Evolutionary conservation across 2,329 filamentous ascomycete species (phyloP).

Genomic region (Gaeumannomyces tritici): DNA sequence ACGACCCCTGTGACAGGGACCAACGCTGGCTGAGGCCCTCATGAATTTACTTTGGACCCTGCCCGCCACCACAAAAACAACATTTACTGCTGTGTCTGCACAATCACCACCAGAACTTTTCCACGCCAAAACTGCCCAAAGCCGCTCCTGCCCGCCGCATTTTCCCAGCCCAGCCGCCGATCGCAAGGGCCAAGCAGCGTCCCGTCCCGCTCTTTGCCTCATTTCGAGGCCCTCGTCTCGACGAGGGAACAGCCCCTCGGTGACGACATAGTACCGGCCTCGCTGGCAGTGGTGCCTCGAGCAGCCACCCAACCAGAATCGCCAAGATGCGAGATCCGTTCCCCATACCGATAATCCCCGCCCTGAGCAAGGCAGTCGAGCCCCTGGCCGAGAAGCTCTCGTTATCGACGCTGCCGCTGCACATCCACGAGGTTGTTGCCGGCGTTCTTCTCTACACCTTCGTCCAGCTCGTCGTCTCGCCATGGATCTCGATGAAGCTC

Average conservation of each 20-base stretch:
- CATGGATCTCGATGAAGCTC: constrained; percentile 50
- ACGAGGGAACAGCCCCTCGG: no score
- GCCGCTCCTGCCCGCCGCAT: not conserved
- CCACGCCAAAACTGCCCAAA: no score
- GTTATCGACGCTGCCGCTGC: constrained; percentile 60
- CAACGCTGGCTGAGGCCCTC: no score
- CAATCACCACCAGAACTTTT: no score
- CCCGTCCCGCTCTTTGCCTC: not conserved
- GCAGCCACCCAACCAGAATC: not conserved
- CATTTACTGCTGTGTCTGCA: no score
- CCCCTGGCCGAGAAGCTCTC: constrained; percentile 53
- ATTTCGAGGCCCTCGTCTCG: not conserved
- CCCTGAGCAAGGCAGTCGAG: constrained; percentile 44
- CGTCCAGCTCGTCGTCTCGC: constrained; percentile 58
- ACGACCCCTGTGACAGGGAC: no score
- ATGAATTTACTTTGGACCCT: no score
- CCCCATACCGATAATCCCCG: constrained; percentile 50
- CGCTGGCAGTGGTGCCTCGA: not conserved
- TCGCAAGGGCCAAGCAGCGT: not conserved
- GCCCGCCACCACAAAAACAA: no score
- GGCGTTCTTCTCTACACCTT: constrained; percentile 60
- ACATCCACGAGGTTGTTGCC: constrained; percentile 66
- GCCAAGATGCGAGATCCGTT: constrained; percentile 62
- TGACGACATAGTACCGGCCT: no score
- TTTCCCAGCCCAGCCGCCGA: not conserved